Evolutionary conservation across 1,284 basidiomycete species (phyloP), one percentile per base, ranked within the genome.

Genomic region (Trametes polyzona): DNA sequence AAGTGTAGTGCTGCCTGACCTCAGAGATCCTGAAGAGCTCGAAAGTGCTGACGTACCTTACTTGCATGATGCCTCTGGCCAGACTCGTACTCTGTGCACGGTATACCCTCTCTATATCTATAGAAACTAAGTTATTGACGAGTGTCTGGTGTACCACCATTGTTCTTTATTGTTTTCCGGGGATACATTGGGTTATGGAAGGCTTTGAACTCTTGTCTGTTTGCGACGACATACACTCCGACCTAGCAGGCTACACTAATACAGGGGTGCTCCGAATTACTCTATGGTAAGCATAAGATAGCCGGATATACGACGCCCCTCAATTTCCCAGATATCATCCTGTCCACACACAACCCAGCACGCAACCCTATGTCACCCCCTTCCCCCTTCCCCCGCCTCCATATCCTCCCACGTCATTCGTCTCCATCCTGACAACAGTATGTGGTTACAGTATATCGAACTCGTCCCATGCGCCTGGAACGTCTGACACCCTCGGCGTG

Each of bases 401-500:
- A 35, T n/a, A n/a, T n/a, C 4, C 26, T 2, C 19, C n/a, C n/a
- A n/a, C n/a, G n/a, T n/a, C n/a, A n/a, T n/a, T n/a, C n/a, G n/a
- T n/a, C n/a, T n/a, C n/a, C n/a, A n/a, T n/a, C n/a, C n/a, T n/a
- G n/a, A n/a, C 39, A 24, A 3, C 26, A 19, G 14, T 39, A 46
- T 33, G n/a, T n/a, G 10, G 24, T 17, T 35, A 59, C 58, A 59
- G 32, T n/a, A 87, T 84, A 67, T 89, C 87, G 84, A 87, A 90
- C 63, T 88, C 87, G 43, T 86, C 86, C 88, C 88, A 90, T 44
- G 84, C 62, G 32, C 66, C 68, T 16, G 73, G 72, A 39, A 70
- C 61, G 36, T 59, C 57, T 21, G 62, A 47, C 43, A 73, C 69
- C 33, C 65, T 72, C 62, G 47, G 76, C 19, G 75, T 67, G 27